Conservation (phyloP, 2,329 filamentous ascomycete species). For the Pestalotiopsis sp. region DNA sequence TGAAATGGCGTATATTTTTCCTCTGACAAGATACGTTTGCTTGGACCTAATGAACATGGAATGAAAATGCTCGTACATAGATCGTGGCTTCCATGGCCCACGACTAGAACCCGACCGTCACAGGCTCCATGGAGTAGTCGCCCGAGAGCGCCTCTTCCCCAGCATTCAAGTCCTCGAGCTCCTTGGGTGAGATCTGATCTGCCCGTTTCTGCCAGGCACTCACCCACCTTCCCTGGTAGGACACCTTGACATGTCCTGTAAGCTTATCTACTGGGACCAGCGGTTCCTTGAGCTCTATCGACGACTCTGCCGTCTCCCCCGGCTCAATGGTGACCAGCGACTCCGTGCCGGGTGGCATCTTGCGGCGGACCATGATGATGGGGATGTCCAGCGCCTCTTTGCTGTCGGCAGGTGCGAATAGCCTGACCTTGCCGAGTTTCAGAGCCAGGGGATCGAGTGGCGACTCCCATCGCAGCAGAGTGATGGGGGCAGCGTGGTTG, state of each 20-base stretch:
- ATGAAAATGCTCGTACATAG: no score
- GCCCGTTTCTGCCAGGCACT: constrained; percentile 29
- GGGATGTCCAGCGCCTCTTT: constrained; percentile 34
- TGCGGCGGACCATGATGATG: constrained; percentile 36
- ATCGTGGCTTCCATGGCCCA: background rate
- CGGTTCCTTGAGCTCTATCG: constrained; percentile 37
- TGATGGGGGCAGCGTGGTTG: constrained; percentile 36
- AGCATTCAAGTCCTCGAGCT: constrained; percentile 2
- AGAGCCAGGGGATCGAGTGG: constrained; percentile 45
- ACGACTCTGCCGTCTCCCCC: constrained; percentile 33
- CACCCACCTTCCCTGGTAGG: constrained; percentile 39
- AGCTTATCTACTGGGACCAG: constrained; percentile 35
- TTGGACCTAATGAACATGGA: no score
- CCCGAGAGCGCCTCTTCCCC: constrained; percentile 8
- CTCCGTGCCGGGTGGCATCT: constrained; percentile 41
- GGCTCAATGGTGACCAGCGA: constrained; percentile 38
- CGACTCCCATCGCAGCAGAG: constrained; percentile 42
- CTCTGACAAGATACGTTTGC: no score
- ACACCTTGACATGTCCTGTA: constrained; percentile 30
- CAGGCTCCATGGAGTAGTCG: background rate
- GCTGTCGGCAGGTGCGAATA: constrained; percentile 33
- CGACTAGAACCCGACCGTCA: background rate
- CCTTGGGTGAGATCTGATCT: constrained; percentile 3
- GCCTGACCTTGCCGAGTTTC: constrained; percentile 40
- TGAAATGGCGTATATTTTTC: background rate